Conservation (phyloP, 176 grass and related monocot genomes). For the Bromus sterilis region DNA sequence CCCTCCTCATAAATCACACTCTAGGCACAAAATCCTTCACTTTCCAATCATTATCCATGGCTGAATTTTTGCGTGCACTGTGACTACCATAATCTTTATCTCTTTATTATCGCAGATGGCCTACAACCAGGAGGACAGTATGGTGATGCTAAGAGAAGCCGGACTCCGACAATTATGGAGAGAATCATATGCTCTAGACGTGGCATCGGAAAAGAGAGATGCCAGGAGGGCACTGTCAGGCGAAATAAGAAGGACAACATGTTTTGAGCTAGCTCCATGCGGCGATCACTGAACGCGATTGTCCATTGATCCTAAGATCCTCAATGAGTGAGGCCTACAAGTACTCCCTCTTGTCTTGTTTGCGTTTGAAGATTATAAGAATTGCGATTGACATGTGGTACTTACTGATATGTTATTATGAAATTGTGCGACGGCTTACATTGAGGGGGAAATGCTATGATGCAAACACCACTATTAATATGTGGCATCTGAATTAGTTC, state of each 20-base stretch:
- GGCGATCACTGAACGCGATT: slow-evolving; percentile 11
- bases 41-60: too few relatives aligned
- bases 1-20: too few relatives aligned
- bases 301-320: slow-evolving; percentile 46
- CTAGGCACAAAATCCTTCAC: too few relatives aligned
- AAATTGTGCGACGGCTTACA: slow-evolving; percentile 47
- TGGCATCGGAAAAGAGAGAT: slow-evolving; percentile 69
- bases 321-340: slow-evolving; percentile 49
- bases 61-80: too few relatives aligned
- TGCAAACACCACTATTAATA: too few relatives aligned
- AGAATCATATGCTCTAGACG: slow-evolving; percentile 38
- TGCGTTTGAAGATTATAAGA: not conserved
- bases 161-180: not conserved
- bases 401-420: not conserved
- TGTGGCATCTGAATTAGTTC: too few relatives aligned
- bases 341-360: slow-evolving; percentile 4
- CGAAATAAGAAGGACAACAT: slow-evolving; percentile 55
- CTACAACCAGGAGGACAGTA: slow-evolving; percentile 56
- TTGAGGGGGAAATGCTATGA: too few relatives aligned
- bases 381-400: not conserved
- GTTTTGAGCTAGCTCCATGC: slow-evolving; percentile 41
- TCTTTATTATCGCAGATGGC: too few relatives aligned
- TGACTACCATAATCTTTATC: too few relatives aligned
- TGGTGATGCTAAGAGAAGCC: slow-evolving; percentile 34
- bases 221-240: slow-evolving; percentile 43